A percentile compares a stretch with the other conserved stretches of the same genome.
phyloP scores from a whole-genome alignment of 2,329 filamentous ascomycete species.

The Cladosporium sp. region DNA sequence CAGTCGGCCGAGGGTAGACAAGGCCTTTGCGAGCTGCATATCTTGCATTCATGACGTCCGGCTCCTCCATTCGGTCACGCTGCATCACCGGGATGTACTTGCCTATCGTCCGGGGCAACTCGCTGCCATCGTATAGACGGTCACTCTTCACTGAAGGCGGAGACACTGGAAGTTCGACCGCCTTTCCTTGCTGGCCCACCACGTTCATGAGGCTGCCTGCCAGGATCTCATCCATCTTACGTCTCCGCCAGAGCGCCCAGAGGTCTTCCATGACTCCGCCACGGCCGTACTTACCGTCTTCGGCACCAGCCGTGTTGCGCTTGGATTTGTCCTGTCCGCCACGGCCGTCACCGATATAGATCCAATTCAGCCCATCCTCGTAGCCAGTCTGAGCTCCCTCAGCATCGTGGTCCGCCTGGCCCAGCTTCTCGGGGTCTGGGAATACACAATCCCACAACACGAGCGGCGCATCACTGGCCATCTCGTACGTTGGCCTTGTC shows the following conservation, averaged over 20 bases:
- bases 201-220: slow-evolving; percentile 69
- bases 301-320: slow-evolving; percentile 34
- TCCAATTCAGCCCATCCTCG: slow-evolving; percentile 68
- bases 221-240: slow-evolving; percentile 87
- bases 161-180: slow-evolving; percentile 7
- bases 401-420: slow-evolving; percentile 33
- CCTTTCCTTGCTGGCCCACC: slow-evolving; percentile 40
- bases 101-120: slow-evolving; percentile 51
- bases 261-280: slow-evolving; percentile 67
- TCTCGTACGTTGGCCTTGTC: slow-evolving; percentile 77
- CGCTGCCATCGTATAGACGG: slow-evolving; percentile 57
- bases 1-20: slow-evolving; percentile 2
- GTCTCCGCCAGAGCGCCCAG: slow-evolving; percentile 78
- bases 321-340: slow-evolving; percentile 33
- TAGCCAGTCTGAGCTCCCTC: slow-evolving; percentile 33
- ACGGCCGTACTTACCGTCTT: slow-evolving; percentile 59
- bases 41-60: slow-evolving; percentile 59
- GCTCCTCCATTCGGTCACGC: slow-evolving; percentile 52
- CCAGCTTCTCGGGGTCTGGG: slow-evolving; percentile 47
- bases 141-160: slow-evolving; percentile 30
- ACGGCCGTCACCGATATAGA: slow-evolving; percentile 67
- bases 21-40: slow-evolving; percentile 52
- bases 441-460: slow-evolving; percentile 97
- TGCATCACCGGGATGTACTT: slow-evolving; percentile 55
- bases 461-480: slow-evolving; percentile 84